A percentile compares a stretch with the other conserved stretches of the same genome.
phyloP scores from a whole-genome alignment of 1,139 yeast genomes.

The Pichia sp. region DNA sequence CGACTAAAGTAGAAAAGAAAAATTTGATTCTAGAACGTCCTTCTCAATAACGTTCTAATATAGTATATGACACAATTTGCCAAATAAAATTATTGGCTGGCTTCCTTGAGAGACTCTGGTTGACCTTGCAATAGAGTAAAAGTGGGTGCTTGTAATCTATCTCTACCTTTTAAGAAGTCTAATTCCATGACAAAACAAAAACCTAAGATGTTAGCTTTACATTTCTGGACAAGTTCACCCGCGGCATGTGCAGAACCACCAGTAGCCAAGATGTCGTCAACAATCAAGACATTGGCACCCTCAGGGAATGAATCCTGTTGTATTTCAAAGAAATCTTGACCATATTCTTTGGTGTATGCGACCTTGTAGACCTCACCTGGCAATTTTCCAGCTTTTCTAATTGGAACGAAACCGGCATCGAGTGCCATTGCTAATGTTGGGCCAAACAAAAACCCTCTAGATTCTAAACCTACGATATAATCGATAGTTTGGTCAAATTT shows the following conservation, averaged over 20 bases:
- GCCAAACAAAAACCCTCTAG: constrained; percentile 95
- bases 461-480: constrained; percentile 89
- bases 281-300: constrained; percentile 78
- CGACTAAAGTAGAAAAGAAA: not conserved
- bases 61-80: not conserved
- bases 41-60: not conserved
- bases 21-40: not conserved
- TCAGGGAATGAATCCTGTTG: constrained; percentile 77
- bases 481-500: constrained; percentile 56
- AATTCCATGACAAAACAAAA: constrained; percentile 89
- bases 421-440: constrained; percentile 89
- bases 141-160: constrained; percentile 76
- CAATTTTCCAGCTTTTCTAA: constrained; percentile 90
- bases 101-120: constrained; percentile 39
- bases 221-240: constrained; percentile 68
- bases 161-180: constrained; percentile 92
- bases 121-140: constrained; percentile 88
- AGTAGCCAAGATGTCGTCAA: constrained; percentile 96
- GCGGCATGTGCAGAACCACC: constrained; percentile 97
- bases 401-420: constrained; percentile 88
- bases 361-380: constrained; percentile 81
- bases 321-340: constrained; percentile 82
- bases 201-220: constrained; percentile 68
- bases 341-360: constrained; percentile 86
- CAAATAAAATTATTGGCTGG: not conserved